phyloP scores from a whole-genome alignment of 2,329 filamentous ascomycete genomes.

The Akanthomyces uredinophilus region DNA sequence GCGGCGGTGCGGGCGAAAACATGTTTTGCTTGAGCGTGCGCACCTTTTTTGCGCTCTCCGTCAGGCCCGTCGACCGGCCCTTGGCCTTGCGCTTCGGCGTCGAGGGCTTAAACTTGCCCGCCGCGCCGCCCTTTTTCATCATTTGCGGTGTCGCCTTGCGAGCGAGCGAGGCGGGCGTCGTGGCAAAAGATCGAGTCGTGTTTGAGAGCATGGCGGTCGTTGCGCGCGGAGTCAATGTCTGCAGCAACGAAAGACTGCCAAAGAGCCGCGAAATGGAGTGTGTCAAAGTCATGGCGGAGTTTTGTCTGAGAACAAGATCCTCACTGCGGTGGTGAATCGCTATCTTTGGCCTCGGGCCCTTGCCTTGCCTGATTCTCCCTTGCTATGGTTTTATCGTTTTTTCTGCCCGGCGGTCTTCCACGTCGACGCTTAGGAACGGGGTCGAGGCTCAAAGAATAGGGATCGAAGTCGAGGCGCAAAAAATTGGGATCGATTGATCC shows the following conservation, averaged over 20 bases:
- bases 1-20: conserved; percentile 51
- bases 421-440: too few relatives aligned
- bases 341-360: neutral
- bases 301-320: too few relatives aligned
- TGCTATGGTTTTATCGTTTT: too few relatives aligned
- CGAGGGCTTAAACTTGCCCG: conserved; percentile 20
- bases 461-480: too few relatives aligned
- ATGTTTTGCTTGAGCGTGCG: conserved; percentile 42
- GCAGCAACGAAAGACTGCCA: conserved; percentile 19
- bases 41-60: conserved; percentile 39
- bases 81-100: conserved; percentile 20
- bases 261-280: conserved; percentile 29
- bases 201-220: neutral
- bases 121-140: neutral
- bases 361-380: too few relatives aligned
- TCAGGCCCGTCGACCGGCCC: conserved; percentile 16
- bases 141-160: conserved; percentile 19
- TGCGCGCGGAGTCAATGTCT: conserved; percentile 7
- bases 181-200: conserved; percentile 26
- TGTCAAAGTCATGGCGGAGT: conserved; percentile 23
- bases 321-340: neutral
- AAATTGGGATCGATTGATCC: too few relatives aligned
- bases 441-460: too few relatives aligned
- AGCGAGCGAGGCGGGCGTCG: conserved; percentile 28
- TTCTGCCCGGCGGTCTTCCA: too few relatives aligned